phyloP scores from a whole-genome alignment of 2,329 filamentous ascomycete species.

The Setomelanomma holmii region DNA sequence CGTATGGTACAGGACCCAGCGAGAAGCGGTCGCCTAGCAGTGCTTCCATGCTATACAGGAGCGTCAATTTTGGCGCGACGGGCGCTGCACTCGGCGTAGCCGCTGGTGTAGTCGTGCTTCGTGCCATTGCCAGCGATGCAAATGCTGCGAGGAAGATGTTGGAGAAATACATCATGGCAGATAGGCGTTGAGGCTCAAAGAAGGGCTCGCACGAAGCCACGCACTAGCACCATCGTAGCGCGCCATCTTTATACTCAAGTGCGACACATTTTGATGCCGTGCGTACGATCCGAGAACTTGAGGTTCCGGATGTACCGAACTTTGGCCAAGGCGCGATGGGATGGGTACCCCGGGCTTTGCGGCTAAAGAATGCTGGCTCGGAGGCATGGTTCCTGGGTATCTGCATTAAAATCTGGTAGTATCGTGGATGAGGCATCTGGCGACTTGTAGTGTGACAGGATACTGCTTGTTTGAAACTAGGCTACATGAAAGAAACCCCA shows the following conservation, averaged over 20 bases:
- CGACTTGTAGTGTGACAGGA: no score
- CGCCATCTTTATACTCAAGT: background rate
- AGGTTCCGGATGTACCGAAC: background rate
- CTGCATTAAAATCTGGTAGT: no score
- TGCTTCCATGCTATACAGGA: conserved; percentile 33
- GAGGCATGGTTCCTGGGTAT: background rate
- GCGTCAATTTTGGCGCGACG: conserved; percentile 24
- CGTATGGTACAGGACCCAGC: conserved; percentile 24
- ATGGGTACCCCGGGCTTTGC: background rate
- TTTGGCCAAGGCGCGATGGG: background rate
- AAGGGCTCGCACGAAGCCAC: no score
- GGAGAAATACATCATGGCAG: conserved; percentile 17
- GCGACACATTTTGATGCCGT: background rate
- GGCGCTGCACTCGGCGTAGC: no score
- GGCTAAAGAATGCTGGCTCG: background rate
- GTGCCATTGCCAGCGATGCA: conserved; percentile 19
- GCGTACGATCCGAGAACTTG: background rate
- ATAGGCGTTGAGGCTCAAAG: background rate
- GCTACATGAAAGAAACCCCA: no score
- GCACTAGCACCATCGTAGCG: background rate
- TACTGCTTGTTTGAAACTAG: no score
- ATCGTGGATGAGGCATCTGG: no score
- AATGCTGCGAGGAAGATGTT: conserved; percentile 9
- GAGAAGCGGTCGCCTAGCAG: conserved; percentile 30
- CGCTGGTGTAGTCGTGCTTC: no score